A percentile compares a stretch with the other conserved stretches of the same genome.
phyloP scores from a whole-genome alignment of 2,329 filamentous ascomycete genomes.

The Beauveria pseudobassiana region DNA sequence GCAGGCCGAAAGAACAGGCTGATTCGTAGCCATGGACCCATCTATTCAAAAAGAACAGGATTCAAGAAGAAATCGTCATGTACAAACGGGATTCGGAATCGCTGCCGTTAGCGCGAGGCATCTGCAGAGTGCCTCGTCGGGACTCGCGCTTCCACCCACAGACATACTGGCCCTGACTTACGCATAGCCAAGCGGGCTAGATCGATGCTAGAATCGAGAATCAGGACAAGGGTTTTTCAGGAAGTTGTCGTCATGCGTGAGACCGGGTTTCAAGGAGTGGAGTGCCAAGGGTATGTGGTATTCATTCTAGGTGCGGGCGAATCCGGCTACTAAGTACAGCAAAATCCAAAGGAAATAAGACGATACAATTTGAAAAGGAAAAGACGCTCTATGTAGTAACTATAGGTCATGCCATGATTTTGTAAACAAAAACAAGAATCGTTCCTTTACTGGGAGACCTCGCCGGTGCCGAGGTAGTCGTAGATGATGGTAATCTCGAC shows the following conservation, averaged over 20 bases:
- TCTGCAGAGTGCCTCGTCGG: background rate
- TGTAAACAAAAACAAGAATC: background rate
- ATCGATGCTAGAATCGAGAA: conserved; percentile 7
- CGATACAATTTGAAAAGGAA: background rate
- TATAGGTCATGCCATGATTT: background rate
- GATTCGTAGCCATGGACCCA: conserved; percentile 1
- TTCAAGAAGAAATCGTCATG: conserved; percentile 3
- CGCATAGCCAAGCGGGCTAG: background rate
- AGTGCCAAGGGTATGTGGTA: background rate
- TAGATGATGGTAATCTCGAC: conserved; percentile 10
- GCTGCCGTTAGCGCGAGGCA: conserved; percentile 6
- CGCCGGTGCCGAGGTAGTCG: conserved; percentile 10
- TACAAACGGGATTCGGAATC: conserved; percentile 6
- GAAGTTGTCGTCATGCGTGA: conserved; percentile 2
- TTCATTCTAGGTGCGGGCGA: background rate
- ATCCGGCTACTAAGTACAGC: background rate
- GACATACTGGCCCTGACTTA: background rate
- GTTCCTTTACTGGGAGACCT: conserved; percentile 2
- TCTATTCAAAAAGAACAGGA: background rate
- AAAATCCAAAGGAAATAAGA: background rate
- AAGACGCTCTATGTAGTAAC: conserved; percentile 2
- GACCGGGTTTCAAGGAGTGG: conserved; percentile 2
- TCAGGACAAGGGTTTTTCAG: background rate
- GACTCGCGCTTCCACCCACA: background rate
- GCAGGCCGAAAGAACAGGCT: background rate